Percentiles rank a stretch among this genome's conserved stretches.
phyloP scores from a whole-genome alignment of 345 rosid species.

The Eucalyptus curtisii region DNA sequence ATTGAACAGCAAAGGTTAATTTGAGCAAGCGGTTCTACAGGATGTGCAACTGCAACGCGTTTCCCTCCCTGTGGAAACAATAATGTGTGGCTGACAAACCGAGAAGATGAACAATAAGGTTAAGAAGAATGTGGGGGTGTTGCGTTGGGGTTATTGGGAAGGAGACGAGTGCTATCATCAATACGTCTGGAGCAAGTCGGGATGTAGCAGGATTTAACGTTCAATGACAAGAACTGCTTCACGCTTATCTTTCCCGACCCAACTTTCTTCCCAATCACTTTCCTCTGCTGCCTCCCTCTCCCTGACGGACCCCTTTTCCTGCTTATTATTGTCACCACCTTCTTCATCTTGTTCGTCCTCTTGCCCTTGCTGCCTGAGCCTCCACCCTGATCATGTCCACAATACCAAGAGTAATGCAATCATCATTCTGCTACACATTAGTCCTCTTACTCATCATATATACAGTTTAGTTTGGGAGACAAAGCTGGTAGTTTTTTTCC shows the following conservation, averaged over 20 bases:
- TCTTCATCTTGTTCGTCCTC: not conserved
- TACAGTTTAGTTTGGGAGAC: not conserved
- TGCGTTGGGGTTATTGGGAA: not conserved
- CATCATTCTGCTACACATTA: not conserved
- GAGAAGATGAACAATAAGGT: not conserved
- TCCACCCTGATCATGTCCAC: not conserved
- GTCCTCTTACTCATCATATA: not conserved
- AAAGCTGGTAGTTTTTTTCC: not conserved
- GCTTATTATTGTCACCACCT: not conserved
- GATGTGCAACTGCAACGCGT: not conserved
- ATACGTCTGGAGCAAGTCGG: not conserved
- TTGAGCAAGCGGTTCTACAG: not conserved
- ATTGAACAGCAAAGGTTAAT: not conserved
- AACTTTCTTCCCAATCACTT: not conserved
- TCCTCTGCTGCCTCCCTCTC: not conserved
- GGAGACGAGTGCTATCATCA: not conserved
- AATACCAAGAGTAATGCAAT: not conserved
- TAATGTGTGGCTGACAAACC: not conserved
- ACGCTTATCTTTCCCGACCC: slow-evolving; percentile 4
- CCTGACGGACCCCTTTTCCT: not conserved
- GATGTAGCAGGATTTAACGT: slow-evolving; percentile 13
- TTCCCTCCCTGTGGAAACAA: not conserved
- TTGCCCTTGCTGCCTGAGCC: not conserved
- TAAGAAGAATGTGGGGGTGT: not conserved
- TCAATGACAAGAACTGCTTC: not conserved